Evolutionary conservation across 140 eudicot species (phyloP).

Genomic region (Ambrosia hybrid): DNA sequence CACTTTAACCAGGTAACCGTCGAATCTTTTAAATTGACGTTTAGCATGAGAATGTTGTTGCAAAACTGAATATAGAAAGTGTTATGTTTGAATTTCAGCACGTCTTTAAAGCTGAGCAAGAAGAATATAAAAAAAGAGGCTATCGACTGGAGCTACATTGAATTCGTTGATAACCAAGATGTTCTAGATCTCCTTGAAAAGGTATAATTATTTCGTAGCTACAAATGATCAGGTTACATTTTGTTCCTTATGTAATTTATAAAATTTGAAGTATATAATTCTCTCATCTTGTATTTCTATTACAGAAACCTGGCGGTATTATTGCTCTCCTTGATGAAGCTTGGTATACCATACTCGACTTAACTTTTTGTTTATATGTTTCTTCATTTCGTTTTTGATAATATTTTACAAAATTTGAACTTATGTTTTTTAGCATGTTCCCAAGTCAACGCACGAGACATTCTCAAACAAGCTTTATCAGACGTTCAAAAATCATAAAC

Average conservation of each 20-base stretch:
- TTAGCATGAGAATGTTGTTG: constrained; percentile 15
- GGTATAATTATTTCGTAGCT: constrained; percentile 43
- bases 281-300: constrained; percentile 24
- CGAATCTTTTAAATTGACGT: constrained; percentile 20
- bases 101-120: constrained; percentile 98
- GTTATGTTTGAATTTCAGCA: constrained; percentile 58
- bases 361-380: not conserved
- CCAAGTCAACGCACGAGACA: constrained; percentile 98
- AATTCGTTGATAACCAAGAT: constrained; percentile 99
- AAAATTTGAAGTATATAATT: constrained; percentile 6
- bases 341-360: constrained; percentile 53
- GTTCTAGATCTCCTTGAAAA: constrained; percentile 97
- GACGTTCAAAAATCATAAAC: constrained; percentile 82
- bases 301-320: constrained; percentile 99
- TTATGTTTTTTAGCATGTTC: constrained; percentile 75
- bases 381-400: constrained; percentile 1
- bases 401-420: constrained; percentile 3
- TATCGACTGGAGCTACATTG: constrained; percentile 98
- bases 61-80: constrained; percentile 13
- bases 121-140: constrained; percentile 90
- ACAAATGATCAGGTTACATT: constrained; percentile 4
- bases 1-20: constrained; percentile 90
- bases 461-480: constrained; percentile 89
- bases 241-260: not conserved
- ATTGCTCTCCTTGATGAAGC: constrained; percentile 99